phyloP scores from a whole-genome alignment of 768 basidiomycete species.

The Mycena leptocephala region DNA sequence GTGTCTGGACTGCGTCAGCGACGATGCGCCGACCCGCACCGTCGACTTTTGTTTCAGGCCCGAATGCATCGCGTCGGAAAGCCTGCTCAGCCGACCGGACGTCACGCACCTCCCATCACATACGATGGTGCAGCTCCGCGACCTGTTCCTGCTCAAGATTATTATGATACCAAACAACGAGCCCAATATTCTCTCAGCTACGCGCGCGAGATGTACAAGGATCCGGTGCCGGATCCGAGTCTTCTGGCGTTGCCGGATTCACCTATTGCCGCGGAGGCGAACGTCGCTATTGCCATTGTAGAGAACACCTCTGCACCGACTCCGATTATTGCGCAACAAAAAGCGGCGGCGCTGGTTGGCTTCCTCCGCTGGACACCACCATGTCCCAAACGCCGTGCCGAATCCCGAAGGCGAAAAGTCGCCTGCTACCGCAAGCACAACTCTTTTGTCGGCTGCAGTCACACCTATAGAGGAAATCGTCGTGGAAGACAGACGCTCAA shows the following conservation, averaged over 20 bases:
- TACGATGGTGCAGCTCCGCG: neutral
- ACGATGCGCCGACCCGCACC: neutral
- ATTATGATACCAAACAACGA: neutral
- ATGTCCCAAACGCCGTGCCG: too few species aligned
- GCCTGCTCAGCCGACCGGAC: neutral
- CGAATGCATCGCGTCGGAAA: constrained; percentile 8
- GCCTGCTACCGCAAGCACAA: neutral
- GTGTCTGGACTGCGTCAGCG: constrained; percentile 18
- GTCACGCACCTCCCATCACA: constrained; percentile 1
- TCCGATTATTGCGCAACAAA: too few species aligned
- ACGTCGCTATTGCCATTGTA: too few species aligned
- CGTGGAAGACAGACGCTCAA: neutral
- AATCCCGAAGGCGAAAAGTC: neutral
- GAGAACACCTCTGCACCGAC: too few species aligned
- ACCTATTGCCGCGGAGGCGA: neutral
- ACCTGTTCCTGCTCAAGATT: constrained; percentile 9
- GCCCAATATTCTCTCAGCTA: neutral
- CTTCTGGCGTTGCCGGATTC: too few species aligned
- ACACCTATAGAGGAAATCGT: neutral
- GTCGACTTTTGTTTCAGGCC: constrained; percentile 20
- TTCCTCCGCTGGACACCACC: constrained; percentile 5
- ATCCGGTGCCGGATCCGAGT: neutral
- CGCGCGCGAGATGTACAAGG: neutral
- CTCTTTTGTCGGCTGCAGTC: neutral
- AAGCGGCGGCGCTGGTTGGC: too few species aligned